phyloP scores from a whole-genome alignment of 192 early-diverging fungal species.

The Jimgerdemannia flammicorona region DNA sequence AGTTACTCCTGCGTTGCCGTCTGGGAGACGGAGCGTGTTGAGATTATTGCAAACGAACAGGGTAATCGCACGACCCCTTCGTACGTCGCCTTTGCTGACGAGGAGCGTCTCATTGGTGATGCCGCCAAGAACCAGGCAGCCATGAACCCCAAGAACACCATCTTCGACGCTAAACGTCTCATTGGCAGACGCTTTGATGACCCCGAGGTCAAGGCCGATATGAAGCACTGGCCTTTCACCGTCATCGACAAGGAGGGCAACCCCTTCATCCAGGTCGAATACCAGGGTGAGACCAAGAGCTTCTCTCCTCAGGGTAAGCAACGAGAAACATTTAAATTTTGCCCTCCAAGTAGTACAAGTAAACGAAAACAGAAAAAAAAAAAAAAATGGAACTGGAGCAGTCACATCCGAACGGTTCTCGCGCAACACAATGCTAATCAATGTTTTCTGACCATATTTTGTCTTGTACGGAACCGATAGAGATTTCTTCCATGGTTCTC shows the following conservation, averaged over 20 bases:
- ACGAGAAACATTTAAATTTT: too few relatives aligned
- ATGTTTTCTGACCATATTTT: background rate
- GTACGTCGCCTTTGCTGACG: conserved; percentile 79
- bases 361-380: background rate
- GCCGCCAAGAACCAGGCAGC: conserved; percentile 90
- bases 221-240: conserved; percentile 84
- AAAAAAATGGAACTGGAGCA: background rate
- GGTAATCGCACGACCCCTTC: conserved; percentile 89
- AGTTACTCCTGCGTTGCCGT: conserved; percentile 44
- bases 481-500: conserved; percentile 75
- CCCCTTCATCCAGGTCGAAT: conserved; percentile 79
- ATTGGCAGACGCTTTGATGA: conserved; percentile 88
- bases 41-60: conserved; percentile 76
- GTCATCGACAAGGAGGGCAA: conserved; percentile 64
- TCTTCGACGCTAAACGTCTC: conserved; percentile 90
- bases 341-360: too few relatives aligned
- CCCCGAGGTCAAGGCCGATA: conserved; percentile 74
- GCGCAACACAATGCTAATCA: background rate
- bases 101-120: conserved; percentile 81
- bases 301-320: conserved; percentile 69
- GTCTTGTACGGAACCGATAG: conserved; percentile 13
- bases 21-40: conserved; percentile 13
- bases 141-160: conserved; percentile 88
- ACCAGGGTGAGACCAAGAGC: conserved; percentile 77
- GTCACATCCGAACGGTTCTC: background rate